Conservation (phyloP, 331 rosid genomes). For the Acacia concinna region DNA sequence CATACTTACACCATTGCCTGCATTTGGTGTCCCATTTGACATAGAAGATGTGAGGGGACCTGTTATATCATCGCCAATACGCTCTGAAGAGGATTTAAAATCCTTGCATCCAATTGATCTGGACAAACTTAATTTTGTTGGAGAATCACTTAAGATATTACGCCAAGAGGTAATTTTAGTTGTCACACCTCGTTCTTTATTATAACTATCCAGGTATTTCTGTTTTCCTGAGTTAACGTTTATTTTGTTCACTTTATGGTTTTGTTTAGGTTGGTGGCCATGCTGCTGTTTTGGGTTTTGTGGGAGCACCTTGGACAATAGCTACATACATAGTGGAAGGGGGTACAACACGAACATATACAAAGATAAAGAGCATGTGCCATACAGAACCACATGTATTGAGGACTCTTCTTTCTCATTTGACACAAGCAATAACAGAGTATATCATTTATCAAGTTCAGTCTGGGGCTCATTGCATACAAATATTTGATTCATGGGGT, state of each 20-base stretch:
- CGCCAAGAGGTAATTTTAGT: slow-evolving; percentile 65
- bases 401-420: slow-evolving; percentile 83
- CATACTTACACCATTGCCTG: slow-evolving; percentile 94
- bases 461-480: slow-evolving; percentile 97
- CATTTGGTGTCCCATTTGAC: slow-evolving; percentile 88
- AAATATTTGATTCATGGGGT: slow-evolving; percentile 98
- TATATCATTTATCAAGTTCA: slow-evolving; percentile 82
- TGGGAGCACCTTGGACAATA: slow-evolving; percentile 98
- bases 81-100: slow-evolving; percentile 66
- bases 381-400: slow-evolving; percentile 94
- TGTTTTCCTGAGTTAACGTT: slow-evolving; percentile 12
- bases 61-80: slow-evolving; percentile 84
- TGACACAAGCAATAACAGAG: slow-evolving; percentile 81
- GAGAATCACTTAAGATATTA: slow-evolving; percentile 78
- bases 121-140: slow-evolving; percentile 74
- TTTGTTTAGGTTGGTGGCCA: slow-evolving; percentile 67
- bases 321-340: slow-evolving; percentile 98
- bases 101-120: slow-evolving; percentile 83
- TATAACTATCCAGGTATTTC: slow-evolving; percentile 53
- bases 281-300: slow-evolving; percentile 96
- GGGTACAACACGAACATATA: slow-evolving; percentile 84
- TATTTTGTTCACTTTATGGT: not conserved
- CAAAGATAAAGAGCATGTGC: slow-evolving; percentile 92
- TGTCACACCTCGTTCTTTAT: slow-evolving; percentile 26
- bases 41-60: slow-evolving; percentile 94